A percentile compares a stretch with the other conserved stretches of the same genome.
phyloP scores from a whole-genome alignment of 257 asterid genomes.

The Datura wrightii region DNA sequence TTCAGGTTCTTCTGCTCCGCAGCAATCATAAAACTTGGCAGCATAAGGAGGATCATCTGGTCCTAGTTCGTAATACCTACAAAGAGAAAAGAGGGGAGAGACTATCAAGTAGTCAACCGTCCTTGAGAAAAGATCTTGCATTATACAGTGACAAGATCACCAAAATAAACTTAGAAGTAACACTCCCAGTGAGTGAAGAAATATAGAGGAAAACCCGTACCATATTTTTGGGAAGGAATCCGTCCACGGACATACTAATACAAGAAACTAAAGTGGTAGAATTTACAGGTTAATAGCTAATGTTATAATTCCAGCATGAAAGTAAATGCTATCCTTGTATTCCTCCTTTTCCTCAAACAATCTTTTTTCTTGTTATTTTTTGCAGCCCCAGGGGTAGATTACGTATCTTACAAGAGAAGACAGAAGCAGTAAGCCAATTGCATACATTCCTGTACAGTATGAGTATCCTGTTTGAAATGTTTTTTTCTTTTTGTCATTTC shows the following conservation, averaged over 20 bases:
- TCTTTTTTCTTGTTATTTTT: neutral
- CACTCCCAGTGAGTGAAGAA: neutral
- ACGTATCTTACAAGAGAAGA: neutral
- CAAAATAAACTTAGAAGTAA: neutral
- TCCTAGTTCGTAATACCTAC: constrained; percentile 87
- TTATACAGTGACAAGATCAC: neutral
- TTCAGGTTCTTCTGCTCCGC: constrained; percentile 82
- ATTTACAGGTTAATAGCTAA: neutral
- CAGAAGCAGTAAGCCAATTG: neutral
- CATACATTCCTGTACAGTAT: neutral
- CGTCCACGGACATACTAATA: neutral
- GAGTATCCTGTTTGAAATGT: too few relatives aligned
- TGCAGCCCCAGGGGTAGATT: neutral
- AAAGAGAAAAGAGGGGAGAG: neutral
- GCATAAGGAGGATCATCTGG: constrained; percentile 92
- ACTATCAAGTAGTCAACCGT: neutral
- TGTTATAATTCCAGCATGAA: neutral
- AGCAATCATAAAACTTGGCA: constrained; percentile 92
- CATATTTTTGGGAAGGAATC: neutral
- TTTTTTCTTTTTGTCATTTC: too few relatives aligned
- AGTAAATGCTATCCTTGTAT: neutral
- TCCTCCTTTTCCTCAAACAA: neutral
- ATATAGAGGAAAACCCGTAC: neutral
- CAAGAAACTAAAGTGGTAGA: neutral
- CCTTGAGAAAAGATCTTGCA: neutral